A percentile compares a stretch with the other conserved stretches of the same genome.
Evolutionary conservation across 805 yeast genomes (phyloP).

Genomic region (Komagataella mondaviorum): DNA sequence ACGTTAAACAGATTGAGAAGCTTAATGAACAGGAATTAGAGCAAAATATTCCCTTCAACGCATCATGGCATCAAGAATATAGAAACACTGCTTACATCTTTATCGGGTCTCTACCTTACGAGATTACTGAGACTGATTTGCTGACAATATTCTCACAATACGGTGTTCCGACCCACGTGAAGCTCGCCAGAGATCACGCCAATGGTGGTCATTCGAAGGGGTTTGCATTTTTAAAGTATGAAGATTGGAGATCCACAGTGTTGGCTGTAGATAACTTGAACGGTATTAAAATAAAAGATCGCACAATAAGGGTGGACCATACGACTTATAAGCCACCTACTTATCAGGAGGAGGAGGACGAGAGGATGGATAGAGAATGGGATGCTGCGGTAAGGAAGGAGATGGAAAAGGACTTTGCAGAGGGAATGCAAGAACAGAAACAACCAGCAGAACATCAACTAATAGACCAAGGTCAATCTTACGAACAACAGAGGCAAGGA

Average conservation of each 20-base stretch:
- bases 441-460: slow-evolving; percentile 1
- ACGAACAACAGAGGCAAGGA: not conserved
- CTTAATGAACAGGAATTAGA: slow-evolving; percentile 59
- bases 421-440: slow-evolving; percentile 12
- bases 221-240: slow-evolving; percentile 73
- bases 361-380: slow-evolving; percentile 25
- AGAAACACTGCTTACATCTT: slow-evolving; percentile 62
- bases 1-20: slow-evolving; percentile 28
- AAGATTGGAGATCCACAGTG: slow-evolving; percentile 65
- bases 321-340: slow-evolving; percentile 26
- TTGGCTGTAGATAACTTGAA: slow-evolving; percentile 84
- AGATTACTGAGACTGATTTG: slow-evolving; percentile 63
- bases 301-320: slow-evolving; percentile 48
- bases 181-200: slow-evolving; percentile 50
- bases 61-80: slow-evolving; percentile 88
- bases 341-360: slow-evolving; percentile 21
- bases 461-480: slow-evolving; percentile 2
- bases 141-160: slow-evolving; percentile 74
- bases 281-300: slow-evolving; percentile 43
- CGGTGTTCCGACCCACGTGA: slow-evolving; percentile 73
- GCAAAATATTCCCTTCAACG: slow-evolving; percentile 38
- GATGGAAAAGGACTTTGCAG: slow-evolving; percentile 28
- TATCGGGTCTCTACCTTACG: slow-evolving; percentile 59
- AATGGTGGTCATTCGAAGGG: slow-evolving; percentile 53
- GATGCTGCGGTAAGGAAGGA: slow-evolving; percentile 18